Conservation (phyloP, 2,329 filamentous ascomycete species). For the Anthostomella pinea region DNA sequence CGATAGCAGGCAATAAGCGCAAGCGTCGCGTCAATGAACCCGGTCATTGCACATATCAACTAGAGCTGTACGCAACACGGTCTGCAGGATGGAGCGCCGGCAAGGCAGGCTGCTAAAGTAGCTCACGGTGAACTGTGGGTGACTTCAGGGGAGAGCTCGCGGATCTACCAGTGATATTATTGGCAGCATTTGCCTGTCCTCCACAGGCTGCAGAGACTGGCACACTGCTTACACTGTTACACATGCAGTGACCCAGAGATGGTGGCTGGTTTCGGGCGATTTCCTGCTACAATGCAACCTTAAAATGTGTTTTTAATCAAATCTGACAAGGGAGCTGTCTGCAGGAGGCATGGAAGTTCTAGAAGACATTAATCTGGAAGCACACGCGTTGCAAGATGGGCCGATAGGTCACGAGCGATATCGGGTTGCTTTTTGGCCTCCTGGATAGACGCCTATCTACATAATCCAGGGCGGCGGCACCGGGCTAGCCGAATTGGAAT, state of each 20-base stretch:
- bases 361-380: too few relatives aligned
- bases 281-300: too few relatives aligned
- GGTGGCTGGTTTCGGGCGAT: background rate
- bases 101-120: background rate
- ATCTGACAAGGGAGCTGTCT: slow-evolving; percentile 3
- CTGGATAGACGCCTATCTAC: too few relatives aligned
- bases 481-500: too few relatives aligned
- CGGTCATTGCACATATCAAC: too few relatives aligned
- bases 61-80: slow-evolving; percentile 12
- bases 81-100: slow-evolving; percentile 7
- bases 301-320: too few relatives aligned
- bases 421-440: slow-evolving; percentile 16
- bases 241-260: slow-evolving; percentile 1
- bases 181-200: slow-evolving; percentile 3
- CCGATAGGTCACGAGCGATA: slow-evolving; percentile 16
- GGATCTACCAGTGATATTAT: slow-evolving; percentile 9
- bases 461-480: too few relatives aligned
- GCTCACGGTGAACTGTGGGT: slow-evolving; percentile 5
- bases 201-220: background rate
- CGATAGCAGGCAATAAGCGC: background rate
- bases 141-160: slow-evolving; percentile 3
- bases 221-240: background rate
- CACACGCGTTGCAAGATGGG: too few relatives aligned
- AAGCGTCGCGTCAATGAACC: too few relatives aligned
- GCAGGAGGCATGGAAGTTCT: slow-evolving; percentile 6